A percentile compares a stretch with the other conserved stretches of the same genome.
Evolutionary conservation across 140 eudicot species (phyloP).

Genomic region (Stevia rebaudiana): DNA sequence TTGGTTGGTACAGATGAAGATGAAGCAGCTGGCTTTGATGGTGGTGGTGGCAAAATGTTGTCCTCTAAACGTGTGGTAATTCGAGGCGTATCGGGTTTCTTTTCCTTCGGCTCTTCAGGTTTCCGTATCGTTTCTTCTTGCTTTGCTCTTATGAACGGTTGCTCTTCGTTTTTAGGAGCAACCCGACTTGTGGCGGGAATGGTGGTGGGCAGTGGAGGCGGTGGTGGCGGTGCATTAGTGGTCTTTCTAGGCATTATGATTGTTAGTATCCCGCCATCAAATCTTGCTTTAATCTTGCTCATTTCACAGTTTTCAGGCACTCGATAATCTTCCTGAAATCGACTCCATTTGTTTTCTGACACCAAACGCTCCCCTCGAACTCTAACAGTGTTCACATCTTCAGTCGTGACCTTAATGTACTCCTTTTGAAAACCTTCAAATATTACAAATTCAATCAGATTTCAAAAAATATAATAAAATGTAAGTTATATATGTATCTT

Average conservation of each 20-base stretch:
- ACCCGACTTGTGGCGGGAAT: slow-evolving; percentile 5
- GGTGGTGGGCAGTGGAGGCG: not conserved
- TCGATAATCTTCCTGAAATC: slow-evolving; percentile 55
- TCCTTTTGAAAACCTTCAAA: slow-evolving; percentile 53
- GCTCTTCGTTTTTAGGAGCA: slow-evolving; percentile 17
- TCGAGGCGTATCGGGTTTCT: slow-evolving; percentile 21
- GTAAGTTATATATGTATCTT: too few relatives aligned
- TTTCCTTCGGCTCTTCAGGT: slow-evolving; percentile 14
- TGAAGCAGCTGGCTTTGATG: slow-evolving; percentile 9
- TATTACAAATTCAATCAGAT: not conserved
- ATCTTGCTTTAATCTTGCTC: slow-evolving; percentile 45
- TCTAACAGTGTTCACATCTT: slow-evolving; percentile 47
- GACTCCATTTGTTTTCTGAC: slow-evolving; percentile 60
- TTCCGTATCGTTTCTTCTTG: slow-evolving; percentile 7
- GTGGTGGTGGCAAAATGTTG: slow-evolving; percentile 10
- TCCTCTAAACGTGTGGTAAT: slow-evolving; percentile 10
- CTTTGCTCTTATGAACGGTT: not conserved
- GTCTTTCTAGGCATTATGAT: slow-evolving; percentile 47
- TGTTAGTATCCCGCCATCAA: slow-evolving; percentile 49
- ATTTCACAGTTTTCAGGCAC: slow-evolving; percentile 48
- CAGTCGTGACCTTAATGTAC: slow-evolving; percentile 51
- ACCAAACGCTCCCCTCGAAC: slow-evolving; percentile 55
- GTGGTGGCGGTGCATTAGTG: not conserved
- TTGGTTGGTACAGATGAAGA: not conserved
- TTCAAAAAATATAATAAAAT: not conserved